Evolutionary conservation across 1,284 basidiomycete genomes (phyloP).

Genomic region (Xanthoconium separans): DNA sequence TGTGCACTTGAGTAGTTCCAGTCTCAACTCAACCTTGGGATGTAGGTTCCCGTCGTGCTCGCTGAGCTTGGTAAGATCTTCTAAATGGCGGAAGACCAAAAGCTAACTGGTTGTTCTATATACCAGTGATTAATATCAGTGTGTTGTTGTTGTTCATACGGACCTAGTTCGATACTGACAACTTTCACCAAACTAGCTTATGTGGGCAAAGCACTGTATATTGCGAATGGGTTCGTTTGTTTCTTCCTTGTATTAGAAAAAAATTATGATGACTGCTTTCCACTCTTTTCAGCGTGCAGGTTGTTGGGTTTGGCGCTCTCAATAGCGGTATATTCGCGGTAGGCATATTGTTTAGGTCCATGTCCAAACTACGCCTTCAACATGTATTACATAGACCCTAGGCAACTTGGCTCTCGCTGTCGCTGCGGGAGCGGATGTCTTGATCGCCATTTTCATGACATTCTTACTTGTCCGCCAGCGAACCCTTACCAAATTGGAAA

Average conservation of each 20-base stretch:
- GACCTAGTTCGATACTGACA: not conserved
- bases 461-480: not conserved
- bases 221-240: conserved; percentile 7
- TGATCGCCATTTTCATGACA: not conserved
- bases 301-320: not conserved
- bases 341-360: not conserved
- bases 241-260: not conserved
- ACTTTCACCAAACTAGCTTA: conserved; percentile 3
- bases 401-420: not conserved
- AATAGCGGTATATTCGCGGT: not conserved
- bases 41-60: not conserved
- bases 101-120: not conserved
- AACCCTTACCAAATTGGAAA: not conserved
- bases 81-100: not conserved
- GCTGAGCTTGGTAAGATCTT: conserved; percentile 12
- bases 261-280: not conserved
- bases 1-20: not conserved
- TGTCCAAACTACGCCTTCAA: not conserved
- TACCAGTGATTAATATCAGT: not conserved
- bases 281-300: not conserved
- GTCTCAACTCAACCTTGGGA: not conserved
- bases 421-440: not conserved
- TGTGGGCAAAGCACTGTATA: not conserved
- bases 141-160: not conserved
- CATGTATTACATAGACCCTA: not conserved